These are phyloP conservation scores for Tuber melanosporum DNA, from an alignment of 495 filamentous ascomycete genomes.

Conservation along the genomic window DNA sequence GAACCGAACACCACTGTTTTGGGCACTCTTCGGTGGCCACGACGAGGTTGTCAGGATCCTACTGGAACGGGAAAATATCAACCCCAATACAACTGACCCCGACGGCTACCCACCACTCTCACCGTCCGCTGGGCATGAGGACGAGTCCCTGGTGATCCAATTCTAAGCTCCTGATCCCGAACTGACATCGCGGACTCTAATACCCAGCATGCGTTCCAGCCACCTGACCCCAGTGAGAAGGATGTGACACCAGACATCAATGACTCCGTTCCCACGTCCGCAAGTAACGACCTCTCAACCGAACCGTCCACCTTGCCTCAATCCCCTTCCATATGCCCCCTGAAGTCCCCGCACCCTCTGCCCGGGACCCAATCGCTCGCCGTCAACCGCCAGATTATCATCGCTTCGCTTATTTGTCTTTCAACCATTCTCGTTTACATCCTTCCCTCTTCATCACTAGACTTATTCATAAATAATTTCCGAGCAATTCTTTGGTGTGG, in stretches of 20 bases:
- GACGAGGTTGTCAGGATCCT: too few species aligned
- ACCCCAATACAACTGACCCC: too few species aligned
- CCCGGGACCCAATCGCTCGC: background rate
- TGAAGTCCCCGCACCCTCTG: background rate
- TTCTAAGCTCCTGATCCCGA: too few species aligned
- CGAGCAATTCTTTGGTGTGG: too few species aligned
- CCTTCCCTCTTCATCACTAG: too few species aligned
- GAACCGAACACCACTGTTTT: too few species aligned
- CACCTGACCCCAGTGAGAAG: background rate
- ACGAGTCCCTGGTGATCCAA: background rate
- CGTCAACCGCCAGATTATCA: background rate
- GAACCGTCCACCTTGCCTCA: background rate
- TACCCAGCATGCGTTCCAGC: too few species aligned
- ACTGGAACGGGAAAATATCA: too few species aligned
- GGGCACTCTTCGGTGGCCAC: too few species aligned
- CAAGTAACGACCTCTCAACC: accelerated
- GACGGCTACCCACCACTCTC: background rate
- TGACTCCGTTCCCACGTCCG: background rate
- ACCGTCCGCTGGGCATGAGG: too few species aligned
- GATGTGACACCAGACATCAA: background rate
- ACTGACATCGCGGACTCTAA: too few species aligned
- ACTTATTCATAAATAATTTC: too few species aligned
- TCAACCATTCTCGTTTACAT: background rate
- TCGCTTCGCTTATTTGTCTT: background rate
- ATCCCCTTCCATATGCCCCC: background rate